Percentiles rank a stretch among this genome's conserved stretches.
These are phyloP conservation scores for Apium graveolens DNA, from an alignment of 129 eudicot species.

Conservation along the genomic window DNA sequence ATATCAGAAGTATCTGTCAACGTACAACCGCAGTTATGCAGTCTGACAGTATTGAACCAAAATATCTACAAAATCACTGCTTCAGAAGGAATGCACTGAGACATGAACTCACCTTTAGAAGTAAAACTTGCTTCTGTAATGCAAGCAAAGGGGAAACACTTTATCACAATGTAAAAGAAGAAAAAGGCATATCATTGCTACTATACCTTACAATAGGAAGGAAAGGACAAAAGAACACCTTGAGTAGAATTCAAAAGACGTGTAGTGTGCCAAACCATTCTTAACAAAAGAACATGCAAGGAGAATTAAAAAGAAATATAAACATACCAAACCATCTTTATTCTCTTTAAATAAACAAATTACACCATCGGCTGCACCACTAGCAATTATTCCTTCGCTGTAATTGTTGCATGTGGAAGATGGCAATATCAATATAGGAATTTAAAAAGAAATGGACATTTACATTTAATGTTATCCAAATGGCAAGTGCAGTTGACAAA, in stretches of 20 bases:
- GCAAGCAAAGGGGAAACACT: constrained; percentile 2
- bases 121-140: background rate
- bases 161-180: background rate
- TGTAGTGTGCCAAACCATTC: background rate
- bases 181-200: background rate
- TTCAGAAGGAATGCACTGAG: background rate
- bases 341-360: constrained; percentile 69
- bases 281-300: background rate
- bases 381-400: constrained; percentile 86
- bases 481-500: background rate
- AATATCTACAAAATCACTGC: background rate
- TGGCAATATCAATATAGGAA: background rate
- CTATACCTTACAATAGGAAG: background rate
- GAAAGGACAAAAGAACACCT: background rate
- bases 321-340: constrained; percentile 50
- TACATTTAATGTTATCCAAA: background rate
- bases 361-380: constrained; percentile 96
- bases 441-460: background rate
- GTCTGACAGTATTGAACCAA: background rate
- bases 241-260: background rate
- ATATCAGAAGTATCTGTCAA: background rate
- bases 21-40: background rate
- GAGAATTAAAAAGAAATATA: background rate
- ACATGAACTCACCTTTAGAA: background rate
- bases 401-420: background rate